Base-by-base conservation (phyloP, 768 basidiomycete genomes). In the Pholiota conissans region DNA sequence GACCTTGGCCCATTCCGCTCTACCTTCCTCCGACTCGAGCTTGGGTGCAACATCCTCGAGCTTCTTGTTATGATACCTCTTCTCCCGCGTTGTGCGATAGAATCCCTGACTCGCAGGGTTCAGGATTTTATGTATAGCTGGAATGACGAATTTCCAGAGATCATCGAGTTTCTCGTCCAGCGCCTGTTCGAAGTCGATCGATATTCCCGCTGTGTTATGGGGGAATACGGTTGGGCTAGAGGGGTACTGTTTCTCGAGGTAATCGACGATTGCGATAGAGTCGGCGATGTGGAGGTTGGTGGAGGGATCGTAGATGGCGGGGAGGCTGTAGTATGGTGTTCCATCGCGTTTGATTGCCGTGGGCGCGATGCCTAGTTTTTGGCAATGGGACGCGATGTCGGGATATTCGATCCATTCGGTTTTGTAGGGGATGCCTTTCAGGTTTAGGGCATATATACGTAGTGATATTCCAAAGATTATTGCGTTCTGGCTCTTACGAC, bases 321-420 rank as follows among this genome's bases (percentile, higher is more conserved):
- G 83, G 1, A 81, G 67, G 10, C 78, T 81, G 65, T 82, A 80
- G 30, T 57, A 55, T 0, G 63, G 65, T 13, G 45, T 49, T 5
- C 73, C 74, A 42, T 75, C 71, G 0, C 62, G 52, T 27, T 66
- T 64, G 11, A 34, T 61, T 14, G 20, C 37, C 0, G 73, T 78
- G 8, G 78, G 71, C 1, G 61, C 53, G 3, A 74, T 73, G 2
- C 76, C 74, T 28, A 77, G 54, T 55, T 72, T 68, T 52, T 70
- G 67, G 65, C 65, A 65, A 37, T 66, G 60, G 0, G 53, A 29
- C 45, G 64, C 74, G 50, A 86, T 78, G 51, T 84, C 79, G 2
- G 78, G 78, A 59, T 74, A 80, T 53, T 84, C 82, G 49, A 84
- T 64, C 63, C 78, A 81, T 47, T 75, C 73, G 1, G 82, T 83